These are phyloP conservation scores for Colletotrichum spinosum DNA, from an alignment of 2,329 filamentous ascomycete genomes.

Conservation along the genomic window DNA sequence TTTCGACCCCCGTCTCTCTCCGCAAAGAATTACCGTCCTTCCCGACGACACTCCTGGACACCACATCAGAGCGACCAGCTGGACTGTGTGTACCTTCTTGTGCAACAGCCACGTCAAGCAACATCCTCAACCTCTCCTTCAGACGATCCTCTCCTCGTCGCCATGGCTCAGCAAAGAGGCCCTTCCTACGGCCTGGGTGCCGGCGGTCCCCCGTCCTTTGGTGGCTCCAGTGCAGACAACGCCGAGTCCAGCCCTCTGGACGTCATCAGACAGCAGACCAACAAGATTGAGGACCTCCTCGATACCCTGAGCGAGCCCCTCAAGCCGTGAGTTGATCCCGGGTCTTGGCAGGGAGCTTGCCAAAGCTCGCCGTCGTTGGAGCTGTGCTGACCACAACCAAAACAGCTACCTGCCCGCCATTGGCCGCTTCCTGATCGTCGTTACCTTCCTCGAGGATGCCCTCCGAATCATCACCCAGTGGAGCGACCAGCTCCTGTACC, in stretches of 20 bases:
- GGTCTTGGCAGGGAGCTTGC: slow-evolving; percentile 19
- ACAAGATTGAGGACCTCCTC: slow-evolving; percentile 96
- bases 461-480: slow-evolving; percentile 98
- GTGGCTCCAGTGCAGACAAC: slow-evolving; percentile 31
- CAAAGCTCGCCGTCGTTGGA: slow-evolving; percentile 19
- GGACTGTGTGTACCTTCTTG: slow-evolving; percentile 35
- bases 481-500: slow-evolving; percentile 92
- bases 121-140: slow-evolving; percentile 4
- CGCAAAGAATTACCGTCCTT: slow-evolving; percentile 16
- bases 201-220: slow-evolving; percentile 38
- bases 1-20: slow-evolving; percentile 22
- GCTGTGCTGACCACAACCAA: slow-evolving; percentile 41
- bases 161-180: slow-evolving; percentile 40
- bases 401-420: slow-evolving; percentile 90
- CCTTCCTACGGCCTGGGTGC: slow-evolving; percentile 38
- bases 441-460: slow-evolving; percentile 97
- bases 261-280: slow-evolving; percentile 91
- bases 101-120: slow-evolving; percentile 33
- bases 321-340: slow-evolving; percentile 81
- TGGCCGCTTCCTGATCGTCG: slow-evolving; percentile 96
- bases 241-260: slow-evolving; percentile 82
- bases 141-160: slow-evolving; percentile 20
- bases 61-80: slow-evolving; percentile 29
- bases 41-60: slow-evolving; percentile 10
- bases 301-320: slow-evolving; percentile 90